These are phyloP conservation scores for Phytopythium vexans DNA, from an alignment of 352 stramenopile genomes.

Conservation along the genomic window DNA sequence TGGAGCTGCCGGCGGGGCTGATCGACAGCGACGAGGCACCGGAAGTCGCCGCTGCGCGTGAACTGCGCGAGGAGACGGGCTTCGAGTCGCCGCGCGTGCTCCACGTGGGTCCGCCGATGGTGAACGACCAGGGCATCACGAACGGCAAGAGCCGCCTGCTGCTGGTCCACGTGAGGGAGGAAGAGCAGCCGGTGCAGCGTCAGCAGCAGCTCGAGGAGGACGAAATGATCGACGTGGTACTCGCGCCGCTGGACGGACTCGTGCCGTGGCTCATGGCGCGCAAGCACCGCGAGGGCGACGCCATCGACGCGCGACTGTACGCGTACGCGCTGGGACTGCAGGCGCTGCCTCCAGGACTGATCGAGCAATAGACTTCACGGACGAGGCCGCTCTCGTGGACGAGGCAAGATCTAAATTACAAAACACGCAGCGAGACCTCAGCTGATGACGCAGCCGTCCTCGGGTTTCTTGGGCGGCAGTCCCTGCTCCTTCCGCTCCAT, in stretches of 20 bases:
- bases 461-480: conserved; percentile 9
- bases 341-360: conserved; percentile 13
- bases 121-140: conserved; percentile 78
- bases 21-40: conserved; percentile 85
- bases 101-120: conserved; percentile 73
- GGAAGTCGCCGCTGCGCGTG: conserved; percentile 67
- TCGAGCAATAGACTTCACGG: no score
- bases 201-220: conserved; percentile 57
- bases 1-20: conserved; percentile 91
- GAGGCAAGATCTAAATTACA: no score
- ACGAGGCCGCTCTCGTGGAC: no score
- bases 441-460: conserved; percentile 21
- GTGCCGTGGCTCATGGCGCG: conserved; percentile 53
- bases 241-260: conserved; percentile 55
- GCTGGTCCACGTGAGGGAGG: conserved; percentile 48
- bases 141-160: conserved; percentile 70
- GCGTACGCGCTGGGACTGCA: conserved; percentile 54
- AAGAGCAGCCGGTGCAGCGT: conserved; percentile 24
- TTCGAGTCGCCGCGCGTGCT: conserved; percentile 67
- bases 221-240: conserved; percentile 72
- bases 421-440: conserved; percentile 3
- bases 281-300: conserved; percentile 32
- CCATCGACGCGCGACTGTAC: conserved; percentile 56
- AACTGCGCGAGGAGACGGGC: conserved; percentile 90
- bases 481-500: conserved; percentile 6